Evolutionary conservation across 257 asterid species (phyloP).

Genomic region (Solanum stenotomum): DNA sequence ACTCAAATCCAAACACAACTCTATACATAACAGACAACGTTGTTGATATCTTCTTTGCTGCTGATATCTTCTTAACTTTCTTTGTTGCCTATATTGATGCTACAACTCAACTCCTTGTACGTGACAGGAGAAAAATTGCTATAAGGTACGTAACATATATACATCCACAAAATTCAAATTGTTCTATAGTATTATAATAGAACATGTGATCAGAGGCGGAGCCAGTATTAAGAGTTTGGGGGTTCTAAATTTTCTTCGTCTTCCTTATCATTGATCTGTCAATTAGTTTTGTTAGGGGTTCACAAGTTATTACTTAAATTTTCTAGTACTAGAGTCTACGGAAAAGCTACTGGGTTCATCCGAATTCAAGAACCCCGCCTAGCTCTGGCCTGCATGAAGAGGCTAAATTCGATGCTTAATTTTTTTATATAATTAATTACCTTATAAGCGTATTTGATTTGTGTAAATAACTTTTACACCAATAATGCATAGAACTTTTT

Average conservation of each 20-base stretch:
- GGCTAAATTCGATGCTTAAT: neutral
- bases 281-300: too few relatives aligned
- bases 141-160: conserved; percentile 32
- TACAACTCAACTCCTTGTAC: conserved; percentile 61
- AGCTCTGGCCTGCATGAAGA: fast-evolving
- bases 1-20: conserved; percentile 16
- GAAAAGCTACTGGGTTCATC: too few relatives aligned
- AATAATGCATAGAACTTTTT: neutral
- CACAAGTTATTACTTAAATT: too few relatives aligned
- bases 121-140: conserved; percentile 40
- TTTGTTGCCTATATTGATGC: conserved; percentile 77
- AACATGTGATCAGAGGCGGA: neutral
- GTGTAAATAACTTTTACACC: neutral
- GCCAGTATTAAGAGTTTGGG: too few relatives aligned
- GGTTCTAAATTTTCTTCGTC: too few relatives aligned
- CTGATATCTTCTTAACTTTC: conserved; percentile 64
- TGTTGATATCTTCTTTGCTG: conserved; percentile 56
- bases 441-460: neutral
- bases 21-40: conserved; percentile 48
- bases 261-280: too few relatives aligned
- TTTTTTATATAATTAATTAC: neutral
- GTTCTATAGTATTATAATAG: neutral
- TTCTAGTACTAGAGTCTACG: too few relatives aligned
- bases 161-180: too few relatives aligned
- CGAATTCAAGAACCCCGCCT: too few relatives aligned